Evolutionary conservation across 306 rosid genomes (phyloP).

Genomic region (Dalbergia cochinchinensis): DNA sequence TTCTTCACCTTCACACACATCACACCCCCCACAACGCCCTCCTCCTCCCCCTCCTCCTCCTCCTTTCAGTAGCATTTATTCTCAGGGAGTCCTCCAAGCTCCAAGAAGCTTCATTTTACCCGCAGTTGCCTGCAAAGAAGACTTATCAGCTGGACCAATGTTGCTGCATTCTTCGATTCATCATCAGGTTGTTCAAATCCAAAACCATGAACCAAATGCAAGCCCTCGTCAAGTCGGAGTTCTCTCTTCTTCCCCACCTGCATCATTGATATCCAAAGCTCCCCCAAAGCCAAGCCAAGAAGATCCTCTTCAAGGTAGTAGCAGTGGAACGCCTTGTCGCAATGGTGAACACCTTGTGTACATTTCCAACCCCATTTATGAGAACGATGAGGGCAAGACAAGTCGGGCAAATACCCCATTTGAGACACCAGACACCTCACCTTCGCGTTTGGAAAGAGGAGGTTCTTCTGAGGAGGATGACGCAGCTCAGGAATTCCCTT

Average conservation of each 20-base stretch:
- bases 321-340: neutral
- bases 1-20: slow-evolving; percentile 41
- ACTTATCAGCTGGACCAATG: slow-evolving; percentile 49
- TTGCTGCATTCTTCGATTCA: slow-evolving; percentile 55
- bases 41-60: slow-evolving; percentile 20
- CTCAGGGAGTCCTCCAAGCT: slow-evolving; percentile 76
- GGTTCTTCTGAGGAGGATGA: slow-evolving; percentile 69
- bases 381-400: slow-evolving; percentile 51
- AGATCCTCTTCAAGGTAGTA: slow-evolving; percentile 20
- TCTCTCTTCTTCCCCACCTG: slow-evolving; percentile 45
- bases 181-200: slow-evolving; percentile 58
- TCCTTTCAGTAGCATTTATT: slow-evolving; percentile 60
- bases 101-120: slow-evolving; percentile 81
- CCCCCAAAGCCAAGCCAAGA: slow-evolving; percentile 41
- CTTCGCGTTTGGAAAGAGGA: slow-evolving; percentile 64
- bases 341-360: slow-evolving; percentile 64
- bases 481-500: slow-evolving; percentile 39
- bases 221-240: slow-evolving; percentile 47
- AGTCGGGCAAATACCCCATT: slow-evolving; percentile 64
- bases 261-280: slow-evolving; percentile 36
- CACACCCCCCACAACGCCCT: slow-evolving; percentile 45
- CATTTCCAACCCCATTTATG: slow-evolving; percentile 86
- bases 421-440: slow-evolving; percentile 83
- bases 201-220: slow-evolving; percentile 52
- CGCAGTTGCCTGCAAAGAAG: slow-evolving; percentile 51